Conservation (phyloP, 306 rosid genomes). For the Cajanus cajan region DNA sequence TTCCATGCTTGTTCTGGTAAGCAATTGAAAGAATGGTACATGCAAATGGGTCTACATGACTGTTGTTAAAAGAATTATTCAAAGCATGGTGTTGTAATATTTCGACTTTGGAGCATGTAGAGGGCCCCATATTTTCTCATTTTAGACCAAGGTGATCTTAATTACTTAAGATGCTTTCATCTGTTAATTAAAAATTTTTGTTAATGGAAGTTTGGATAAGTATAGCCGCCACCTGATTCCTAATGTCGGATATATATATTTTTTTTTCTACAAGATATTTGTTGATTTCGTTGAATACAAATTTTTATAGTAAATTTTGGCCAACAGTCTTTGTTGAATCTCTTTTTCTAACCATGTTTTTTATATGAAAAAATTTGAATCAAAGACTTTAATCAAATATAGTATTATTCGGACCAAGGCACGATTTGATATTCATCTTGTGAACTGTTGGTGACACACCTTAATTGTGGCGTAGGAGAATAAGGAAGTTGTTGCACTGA, state of each 20-base stretch:
- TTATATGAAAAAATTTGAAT: no score
- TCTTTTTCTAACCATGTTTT: no score
- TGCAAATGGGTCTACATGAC: slow-evolving; percentile 36
- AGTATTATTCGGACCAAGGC: no score
- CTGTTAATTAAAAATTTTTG: neutral
- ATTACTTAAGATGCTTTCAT: neutral
- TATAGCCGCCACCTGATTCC: neutral
- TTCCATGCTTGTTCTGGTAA: slow-evolving; percentile 35
- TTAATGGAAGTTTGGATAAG: neutral
- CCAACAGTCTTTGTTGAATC: no score
- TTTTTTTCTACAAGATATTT: no score
- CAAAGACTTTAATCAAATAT: no score
- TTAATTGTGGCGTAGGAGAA: neutral
- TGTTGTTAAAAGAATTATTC: neutral
- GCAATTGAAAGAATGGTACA: slow-evolving; percentile 25
- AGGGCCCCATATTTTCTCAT: slow-evolving; percentile 20
- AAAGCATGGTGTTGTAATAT: neutral
- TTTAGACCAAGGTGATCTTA: neutral
- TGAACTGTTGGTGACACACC: neutral
- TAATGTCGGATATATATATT: neutral
- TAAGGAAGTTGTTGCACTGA: neutral
- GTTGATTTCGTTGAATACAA: no score
- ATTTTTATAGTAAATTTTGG: no score
- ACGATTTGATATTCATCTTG: neutral
- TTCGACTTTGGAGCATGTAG: slow-evolving; percentile 28